A percentile compares a stretch with the other conserved stretches of the same genome.
These are phyloP conservation scores for Candida andamanensis DNA, from an alignment of 805 yeast genomes.

Conservation along the genomic window DNA sequence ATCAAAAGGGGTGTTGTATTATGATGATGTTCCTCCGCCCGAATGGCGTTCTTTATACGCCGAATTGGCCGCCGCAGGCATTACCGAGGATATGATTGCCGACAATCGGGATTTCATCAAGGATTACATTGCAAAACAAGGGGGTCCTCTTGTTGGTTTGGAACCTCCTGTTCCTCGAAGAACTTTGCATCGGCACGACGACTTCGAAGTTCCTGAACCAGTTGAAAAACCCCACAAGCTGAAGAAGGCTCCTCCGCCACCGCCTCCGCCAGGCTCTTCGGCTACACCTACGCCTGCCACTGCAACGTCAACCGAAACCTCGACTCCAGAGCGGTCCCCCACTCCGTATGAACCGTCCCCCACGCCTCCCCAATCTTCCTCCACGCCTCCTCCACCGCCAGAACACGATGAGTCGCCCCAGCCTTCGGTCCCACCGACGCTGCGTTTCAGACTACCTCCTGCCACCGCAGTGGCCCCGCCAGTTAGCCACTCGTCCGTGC, in stretches of 20 bases:
- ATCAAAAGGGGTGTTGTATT: conserved; percentile 57
- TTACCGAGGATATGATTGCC: conserved; percentile 83
- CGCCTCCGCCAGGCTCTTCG: conserved; percentile 24
- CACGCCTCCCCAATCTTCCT: too few relatives aligned
- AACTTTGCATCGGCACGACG: conserved; percentile 22
- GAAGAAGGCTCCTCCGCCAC: conserved; percentile 38
- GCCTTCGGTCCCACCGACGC: too few relatives aligned
- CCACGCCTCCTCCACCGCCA: conserved; percentile 8
- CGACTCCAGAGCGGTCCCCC: not conserved
- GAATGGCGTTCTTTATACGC: conserved; percentile 77
- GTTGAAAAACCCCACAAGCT: conserved; percentile 4
- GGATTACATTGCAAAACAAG: conserved; percentile 66
- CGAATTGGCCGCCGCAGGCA: conserved; percentile 73
- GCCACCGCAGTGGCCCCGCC: conserved; percentile 26
- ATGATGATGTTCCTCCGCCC: conserved; percentile 75
- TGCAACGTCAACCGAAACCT: not conserved
- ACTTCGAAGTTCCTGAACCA: conserved; percentile 1
- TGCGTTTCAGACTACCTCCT: conserved; percentile 40
- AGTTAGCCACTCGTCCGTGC: conserved; percentile 15
- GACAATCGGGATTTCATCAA: conserved; percentile 80
- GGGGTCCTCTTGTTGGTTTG: conserved; percentile 75
- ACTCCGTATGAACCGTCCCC: too few relatives aligned
- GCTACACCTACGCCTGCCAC: conserved; percentile 8
- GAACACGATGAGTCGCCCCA: too few relatives aligned
- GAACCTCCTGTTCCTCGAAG: conserved; percentile 81